A percentile compares a stretch with the other conserved stretches of the same genome.
phyloP scores from a whole-genome alignment of 805 yeast genomes.

The Saccharomyces eubayanus region DNA sequence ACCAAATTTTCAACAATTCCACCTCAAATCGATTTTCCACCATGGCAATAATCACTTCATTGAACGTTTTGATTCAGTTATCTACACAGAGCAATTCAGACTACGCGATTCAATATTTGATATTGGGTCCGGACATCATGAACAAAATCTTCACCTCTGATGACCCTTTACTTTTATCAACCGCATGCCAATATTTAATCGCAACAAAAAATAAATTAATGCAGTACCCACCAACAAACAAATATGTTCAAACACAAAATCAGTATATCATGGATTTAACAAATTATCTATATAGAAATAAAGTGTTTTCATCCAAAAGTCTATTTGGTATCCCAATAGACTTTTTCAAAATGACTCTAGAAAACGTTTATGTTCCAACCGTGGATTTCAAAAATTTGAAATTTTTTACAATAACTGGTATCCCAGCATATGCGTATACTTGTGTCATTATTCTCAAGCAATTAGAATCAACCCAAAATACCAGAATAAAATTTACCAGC shows the following conservation, averaged over 20 bases:
- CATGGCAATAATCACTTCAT: conserved; percentile 4
- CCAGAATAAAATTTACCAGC: conserved; percentile 26
- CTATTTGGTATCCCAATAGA: conserved; percentile 19
- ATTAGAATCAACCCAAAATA: conserved; percentile 7
- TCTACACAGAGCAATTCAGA: conserved; percentile 1
- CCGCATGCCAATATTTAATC: conserved; percentile 18
- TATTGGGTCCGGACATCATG: conserved; percentile 11
- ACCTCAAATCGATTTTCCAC: conserved; percentile 12
- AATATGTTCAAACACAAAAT: conserved; percentile 17
- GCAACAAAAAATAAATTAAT: conserved; percentile 8
- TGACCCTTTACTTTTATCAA: conserved; percentile 19
- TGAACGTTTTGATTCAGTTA: conserved; percentile 1
- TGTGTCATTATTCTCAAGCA: conserved; percentile 6
- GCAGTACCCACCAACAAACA: conserved; percentile 9
- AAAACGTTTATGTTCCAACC: conserved; percentile 10
- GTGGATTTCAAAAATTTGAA: conserved; percentile 8
- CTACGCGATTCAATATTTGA: conserved; percentile 7
- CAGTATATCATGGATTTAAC: conserved; percentile 22
- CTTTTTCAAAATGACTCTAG: conserved; percentile 12
- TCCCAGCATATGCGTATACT: conserved; percentile 20
- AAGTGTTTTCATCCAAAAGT: conserved; percentile 10
- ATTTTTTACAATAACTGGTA: conserved; percentile 18
- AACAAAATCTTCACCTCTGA: conserved; percentile 14
- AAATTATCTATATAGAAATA: conserved; percentile 28
- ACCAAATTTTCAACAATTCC: conserved; percentile 6